Percentiles rank a stretch among this genome's conserved stretches.
Conservation (phyloP, 1,139 yeast species). For the Eremothecium coryli region DNA sequence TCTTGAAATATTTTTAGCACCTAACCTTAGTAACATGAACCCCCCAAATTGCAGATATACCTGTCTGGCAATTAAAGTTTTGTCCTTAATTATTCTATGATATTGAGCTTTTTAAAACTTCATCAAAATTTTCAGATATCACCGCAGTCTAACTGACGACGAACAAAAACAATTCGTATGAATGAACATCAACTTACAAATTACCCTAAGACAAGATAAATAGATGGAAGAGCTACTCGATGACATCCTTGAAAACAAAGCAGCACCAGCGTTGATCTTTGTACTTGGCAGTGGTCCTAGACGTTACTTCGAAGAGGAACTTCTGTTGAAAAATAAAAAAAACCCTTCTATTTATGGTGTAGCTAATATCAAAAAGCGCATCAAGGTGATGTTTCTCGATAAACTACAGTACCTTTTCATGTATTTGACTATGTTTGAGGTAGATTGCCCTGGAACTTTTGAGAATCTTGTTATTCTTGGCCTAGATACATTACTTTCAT, state of each 20-base stretch:
- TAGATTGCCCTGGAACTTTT: slow-evolving; percentile 14
- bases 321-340: slow-evolving; percentile 9
- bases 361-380: slow-evolving; percentile 13
- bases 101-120: too few relatives aligned
- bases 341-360: slow-evolving; percentile 18
- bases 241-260: not conserved
- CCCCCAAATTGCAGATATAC: too few relatives aligned
- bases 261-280: slow-evolving; percentile 20
- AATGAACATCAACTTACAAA: not conserved
- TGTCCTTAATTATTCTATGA: too few relatives aligned
- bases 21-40: not conserved
- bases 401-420: slow-evolving; percentile 27
- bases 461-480: slow-evolving; percentile 23
- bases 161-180: too few relatives aligned
- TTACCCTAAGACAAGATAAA: not conserved
- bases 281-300: slow-evolving; percentile 23
- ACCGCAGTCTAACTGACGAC: too few relatives aligned
- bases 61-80: too few relatives aligned
- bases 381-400: slow-evolving; percentile 25
- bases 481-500: slow-evolving; percentile 18
- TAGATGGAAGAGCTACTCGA: not conserved
- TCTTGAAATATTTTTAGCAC: not conserved
- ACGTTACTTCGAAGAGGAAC: slow-evolving; percentile 17
- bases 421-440: slow-evolving; percentile 28
- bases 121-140: too few relatives aligned